phyloP scores from a whole-genome alignment of 306 rosid species.

The Vicia faba region DNA sequence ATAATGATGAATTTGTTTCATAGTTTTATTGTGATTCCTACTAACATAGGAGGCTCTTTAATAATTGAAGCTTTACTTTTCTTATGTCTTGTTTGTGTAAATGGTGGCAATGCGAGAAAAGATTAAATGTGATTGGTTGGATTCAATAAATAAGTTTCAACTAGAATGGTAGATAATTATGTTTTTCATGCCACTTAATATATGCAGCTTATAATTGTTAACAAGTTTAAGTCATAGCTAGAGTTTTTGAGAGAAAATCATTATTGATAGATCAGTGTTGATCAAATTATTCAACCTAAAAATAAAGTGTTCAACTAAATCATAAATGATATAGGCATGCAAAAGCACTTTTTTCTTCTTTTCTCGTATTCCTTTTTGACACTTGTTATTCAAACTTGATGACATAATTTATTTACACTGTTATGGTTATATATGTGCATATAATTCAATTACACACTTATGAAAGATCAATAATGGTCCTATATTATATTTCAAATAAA shows the following conservation, averaged over 20 bases:
- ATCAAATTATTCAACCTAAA: too few species aligned
- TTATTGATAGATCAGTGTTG: too few species aligned
- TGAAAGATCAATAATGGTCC: too few species aligned
- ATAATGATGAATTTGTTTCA: constrained; percentile 7
- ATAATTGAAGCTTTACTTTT: constrained; percentile 17
- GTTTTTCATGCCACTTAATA: neutral
- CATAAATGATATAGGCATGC: neutral
- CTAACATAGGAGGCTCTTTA: constrained; percentile 41
- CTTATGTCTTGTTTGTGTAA: constrained; percentile 23
- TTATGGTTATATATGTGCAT: too few species aligned
- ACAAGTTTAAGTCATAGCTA: neutral
- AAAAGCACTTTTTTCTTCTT: too few species aligned
- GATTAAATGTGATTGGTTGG: constrained; percentile 37
- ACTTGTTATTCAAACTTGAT: too few species aligned
- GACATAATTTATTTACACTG: too few species aligned
- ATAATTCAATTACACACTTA: too few species aligned
- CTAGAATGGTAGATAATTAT: neutral
- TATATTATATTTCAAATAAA: too few species aligned
- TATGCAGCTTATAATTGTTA: neutral
- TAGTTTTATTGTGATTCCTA: neutral
- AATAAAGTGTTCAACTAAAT: neutral
- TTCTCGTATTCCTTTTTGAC: too few species aligned
- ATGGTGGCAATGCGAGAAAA: constrained; percentile 10
- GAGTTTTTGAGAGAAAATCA: neutral
- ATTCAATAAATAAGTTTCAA: constrained; percentile 15